Evolutionary conservation across 306 rosid species (phyloP), one percentile per base, ranked within the genome.

Genomic region (Pyrus pyrifolia): DNA sequence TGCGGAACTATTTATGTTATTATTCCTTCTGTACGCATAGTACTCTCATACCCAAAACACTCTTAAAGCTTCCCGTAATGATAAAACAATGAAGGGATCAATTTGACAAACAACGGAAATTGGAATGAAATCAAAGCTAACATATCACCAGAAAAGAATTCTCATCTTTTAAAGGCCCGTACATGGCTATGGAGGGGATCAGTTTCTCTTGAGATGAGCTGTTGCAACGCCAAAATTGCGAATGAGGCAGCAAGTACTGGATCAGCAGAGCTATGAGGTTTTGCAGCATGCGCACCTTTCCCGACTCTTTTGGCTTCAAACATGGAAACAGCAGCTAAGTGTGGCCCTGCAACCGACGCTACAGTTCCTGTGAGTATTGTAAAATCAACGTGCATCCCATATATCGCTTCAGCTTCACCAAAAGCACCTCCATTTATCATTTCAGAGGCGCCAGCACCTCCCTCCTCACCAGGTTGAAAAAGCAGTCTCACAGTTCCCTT

Each of bases 391-490:
- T 91, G 97, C 87, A 89, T 62, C 25, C 70, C 86, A 40, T 83
- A 87, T 76, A 91, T 89, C 63, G 97, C 94, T 83, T 91, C 83
- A 11, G 78, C 87, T 67, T 85, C 86, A 78, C 77, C 78, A 82
- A 89, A 88, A 27, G 71, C 91, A 75, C 92, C 94, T 66, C 85
- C 89, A 70, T 87, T 77, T 61, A 91, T 87, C 88, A 91, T 77
- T 46, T 75, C n/a, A 30, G 80, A 60, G 46, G 97, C 90, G 51
- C 97, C 92, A 22, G 67, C 64, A 46, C 84, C 86, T 81, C 87
- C 91, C 85, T 91, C 97, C 85, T 89, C 97, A 21, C 85, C 97
- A n/a, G 97, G 92, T 83, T 89, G 94, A 78, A 91, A 89, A 64
- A 91, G 25, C 77, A 91, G 86, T 71, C 86, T 85, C 71, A 89